Evolutionary conservation across 148 eudicot genomes (phyloP), one percentile per base, ranked within the genome.

Genomic region (Diospyros lotus): DNA sequence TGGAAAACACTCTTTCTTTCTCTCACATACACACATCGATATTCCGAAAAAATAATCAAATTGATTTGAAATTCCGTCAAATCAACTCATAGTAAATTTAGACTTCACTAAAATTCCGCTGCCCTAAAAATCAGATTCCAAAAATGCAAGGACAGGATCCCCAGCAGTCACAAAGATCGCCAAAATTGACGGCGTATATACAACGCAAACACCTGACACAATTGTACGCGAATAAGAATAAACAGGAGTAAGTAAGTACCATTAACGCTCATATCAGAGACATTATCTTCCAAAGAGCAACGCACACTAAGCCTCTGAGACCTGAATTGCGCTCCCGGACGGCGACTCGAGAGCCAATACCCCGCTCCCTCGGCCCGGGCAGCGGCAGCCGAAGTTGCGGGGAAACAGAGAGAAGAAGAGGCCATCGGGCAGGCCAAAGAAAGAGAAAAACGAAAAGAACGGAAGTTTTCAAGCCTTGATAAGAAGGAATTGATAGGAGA

Each of bases 181-280:
- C 18, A 28, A 13, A 40, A 45, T 66, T 52, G 28, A 28, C 28
- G 28, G 28, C 28, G 28, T 28, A 28, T 28, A 28, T 28, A 56
- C 61, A 40, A 71, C 8, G 28, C 6, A 64, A 38, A 55, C 7
- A 18, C 5, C 43, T 18, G 15, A 46, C 50, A 58, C 4, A 74
- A 12, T 48, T 13, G 53, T 46, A 15, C 1, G 51, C 18, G 45
- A 53, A 2, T 13, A 60, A 12, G 13, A 52, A 60, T n/a, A 6
- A 11, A 28, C 60, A 40, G 0, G 11, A 7, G 11, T 15, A 76
- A 64, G 14, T 2, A 12, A 55, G 50, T 78, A 95, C 98, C 98
- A 71, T 92, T 95, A 65, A 69, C 79, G 50, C 96, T 83, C 98
- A 95, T 95, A 74, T 95, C 96, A 5, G 98, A 95, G 54, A 95